Evolutionary conservation across 1,284 basidiomycete species (phyloP).

Genomic region (Microstroma glucosiphilum): DNA sequence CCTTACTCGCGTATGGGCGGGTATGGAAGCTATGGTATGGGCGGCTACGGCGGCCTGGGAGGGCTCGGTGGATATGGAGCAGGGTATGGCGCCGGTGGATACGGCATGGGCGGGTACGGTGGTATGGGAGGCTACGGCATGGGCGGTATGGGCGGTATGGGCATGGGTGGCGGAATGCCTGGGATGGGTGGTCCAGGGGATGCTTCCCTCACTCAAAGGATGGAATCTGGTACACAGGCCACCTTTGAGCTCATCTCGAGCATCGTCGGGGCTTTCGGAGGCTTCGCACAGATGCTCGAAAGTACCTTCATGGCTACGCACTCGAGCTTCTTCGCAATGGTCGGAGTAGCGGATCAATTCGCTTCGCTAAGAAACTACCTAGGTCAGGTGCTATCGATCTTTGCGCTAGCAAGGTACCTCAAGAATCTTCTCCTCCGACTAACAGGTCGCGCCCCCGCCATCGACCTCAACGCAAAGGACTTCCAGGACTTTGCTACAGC

Average conservation of each 20-base stretch:
- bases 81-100: slow-evolving; percentile 18
- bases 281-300: slow-evolving; percentile 95
- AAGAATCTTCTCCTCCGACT: slow-evolving; percentile 52
- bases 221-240: slow-evolving; percentile 81
- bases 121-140: slow-evolving; percentile 34
- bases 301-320: slow-evolving; percentile 98
- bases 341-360: slow-evolving; percentile 93
- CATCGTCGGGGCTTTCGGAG: slow-evolving; percentile 90
- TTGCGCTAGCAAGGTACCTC: slow-evolving; percentile 78
- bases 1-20: slow-evolving; percentile 46
- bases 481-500: slow-evolving; percentile 46
- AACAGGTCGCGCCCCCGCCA: slow-evolving; percentile 32
- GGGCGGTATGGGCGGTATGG: slow-evolving; percentile 31
- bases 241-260: slow-evolving; percentile 90
- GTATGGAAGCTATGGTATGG: slow-evolving; percentile 20
- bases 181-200: slow-evolving; percentile 29
- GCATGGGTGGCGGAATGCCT: slow-evolving; percentile 35
- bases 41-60: slow-evolving; percentile 26
- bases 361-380: slow-evolving; percentile 82
- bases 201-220: slow-evolving; percentile 70
- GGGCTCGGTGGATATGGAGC: slow-evolving; percentile 19
- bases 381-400: slow-evolving; percentile 81
- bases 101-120: slow-evolving; percentile 28
- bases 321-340: slow-evolving; percentile 96
- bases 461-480: slow-evolving; percentile 40